These are phyloP conservation scores for Prunus fruticosa DNA, from an alignment of 306 rosid species.

Conservation along the genomic window DNA sequence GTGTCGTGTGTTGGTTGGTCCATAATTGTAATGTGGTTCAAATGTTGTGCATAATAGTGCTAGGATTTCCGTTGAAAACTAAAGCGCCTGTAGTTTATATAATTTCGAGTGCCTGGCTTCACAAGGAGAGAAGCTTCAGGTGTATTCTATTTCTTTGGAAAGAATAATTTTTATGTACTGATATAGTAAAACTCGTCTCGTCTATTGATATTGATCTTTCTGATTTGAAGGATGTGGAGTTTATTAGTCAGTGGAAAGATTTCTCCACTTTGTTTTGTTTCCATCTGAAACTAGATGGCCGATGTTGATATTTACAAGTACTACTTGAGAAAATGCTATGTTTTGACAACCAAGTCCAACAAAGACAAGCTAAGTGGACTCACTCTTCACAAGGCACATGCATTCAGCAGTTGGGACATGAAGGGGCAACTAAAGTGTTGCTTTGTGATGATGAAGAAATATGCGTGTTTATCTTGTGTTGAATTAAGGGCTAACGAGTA, in stretches of 20 bases:
- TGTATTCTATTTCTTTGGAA: constrained; percentile 34
- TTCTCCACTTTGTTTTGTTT: too few species aligned
- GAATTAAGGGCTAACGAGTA: too few species aligned
- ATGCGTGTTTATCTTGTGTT: too few species aligned
- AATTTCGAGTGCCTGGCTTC: constrained; percentile 49
- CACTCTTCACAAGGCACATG: too few species aligned
- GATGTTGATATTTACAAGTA: too few species aligned
- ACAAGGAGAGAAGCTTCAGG: constrained; percentile 49
- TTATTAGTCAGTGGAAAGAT: background rate
- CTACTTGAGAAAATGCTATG: too few species aligned
- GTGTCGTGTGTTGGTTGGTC: constrained; percentile 55
- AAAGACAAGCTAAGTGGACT: too few species aligned
- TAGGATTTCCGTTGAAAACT: constrained; percentile 37
- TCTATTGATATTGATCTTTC: background rate
- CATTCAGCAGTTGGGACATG: too few species aligned
- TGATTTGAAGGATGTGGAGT: background rate
- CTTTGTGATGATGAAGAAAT: too few species aligned
- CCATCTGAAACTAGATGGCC: too few species aligned
- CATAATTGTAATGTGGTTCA: constrained; percentile 46
- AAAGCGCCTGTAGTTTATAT: constrained; percentile 38
- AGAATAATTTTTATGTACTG: constrained; percentile 2
- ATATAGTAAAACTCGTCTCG: background rate
- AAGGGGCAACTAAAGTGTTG: too few species aligned
- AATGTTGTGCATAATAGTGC: constrained; percentile 71
- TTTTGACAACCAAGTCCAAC: too few species aligned